Evolutionary conservation across 257 asterid genomes (phyloP).

Genomic region (Nyctanthes arbortristis): DNA sequence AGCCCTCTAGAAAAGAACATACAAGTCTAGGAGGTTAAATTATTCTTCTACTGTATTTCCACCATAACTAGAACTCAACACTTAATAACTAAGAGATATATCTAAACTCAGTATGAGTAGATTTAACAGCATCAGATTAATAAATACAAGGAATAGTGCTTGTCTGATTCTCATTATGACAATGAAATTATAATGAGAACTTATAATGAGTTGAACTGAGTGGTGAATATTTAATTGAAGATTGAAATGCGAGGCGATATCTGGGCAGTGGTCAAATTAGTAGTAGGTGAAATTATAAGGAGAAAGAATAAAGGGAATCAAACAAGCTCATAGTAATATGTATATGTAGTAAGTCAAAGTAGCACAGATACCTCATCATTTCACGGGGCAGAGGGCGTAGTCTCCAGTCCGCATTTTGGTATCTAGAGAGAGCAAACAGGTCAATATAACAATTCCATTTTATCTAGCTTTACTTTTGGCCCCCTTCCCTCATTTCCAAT

Average conservation of each 20-base stretch:
- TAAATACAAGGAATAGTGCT: constrained; percentile 17
- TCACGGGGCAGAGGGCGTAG: constrained; percentile 86
- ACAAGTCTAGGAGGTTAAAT: constrained; percentile 5
- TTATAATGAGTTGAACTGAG: too few species aligned
- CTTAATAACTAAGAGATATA: background rate
- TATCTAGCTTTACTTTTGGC: background rate
- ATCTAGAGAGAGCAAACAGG: constrained; percentile 47
- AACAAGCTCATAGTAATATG: too few species aligned
- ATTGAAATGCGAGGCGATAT: too few species aligned
- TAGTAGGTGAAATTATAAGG: too few species aligned
- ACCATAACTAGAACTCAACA: constrained; percentile 2
- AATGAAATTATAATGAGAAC: too few species aligned
- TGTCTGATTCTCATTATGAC: too few species aligned
- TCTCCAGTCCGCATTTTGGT: constrained; percentile 99
- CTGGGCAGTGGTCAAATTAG: too few species aligned
- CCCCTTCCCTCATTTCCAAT: background rate
- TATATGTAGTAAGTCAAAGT: constrained; percentile 1
- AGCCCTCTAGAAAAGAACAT: background rate
- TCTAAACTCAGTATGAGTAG: constrained; percentile 3
- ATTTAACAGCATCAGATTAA: background rate
- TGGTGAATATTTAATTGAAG: too few species aligned
- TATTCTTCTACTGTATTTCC: background rate
- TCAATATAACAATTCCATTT: constrained; percentile 26
- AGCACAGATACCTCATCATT: constrained; percentile 70
- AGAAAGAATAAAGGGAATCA: too few species aligned